Percentiles rank a stretch among this genome's conserved stretches.
Conservation (phyloP, 1,284 basidiomycete genomes). For the Macrocybe sp. region DNA sequence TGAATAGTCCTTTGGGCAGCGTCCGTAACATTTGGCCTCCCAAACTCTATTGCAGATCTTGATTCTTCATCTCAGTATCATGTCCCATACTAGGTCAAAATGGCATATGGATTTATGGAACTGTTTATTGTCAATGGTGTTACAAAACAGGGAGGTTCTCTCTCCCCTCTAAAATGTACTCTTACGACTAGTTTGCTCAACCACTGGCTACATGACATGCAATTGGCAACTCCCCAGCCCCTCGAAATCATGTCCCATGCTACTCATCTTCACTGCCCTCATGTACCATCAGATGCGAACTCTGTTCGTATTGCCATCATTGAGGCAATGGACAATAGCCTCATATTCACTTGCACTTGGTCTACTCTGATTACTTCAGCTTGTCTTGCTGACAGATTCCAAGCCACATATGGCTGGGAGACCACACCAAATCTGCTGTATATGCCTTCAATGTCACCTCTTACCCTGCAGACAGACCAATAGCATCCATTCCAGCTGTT, state of each 20-base stretch:
- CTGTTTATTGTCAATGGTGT: background rate
- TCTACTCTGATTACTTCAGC: conserved; percentile 5
- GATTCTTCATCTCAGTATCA: background rate
- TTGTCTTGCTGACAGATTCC: conserved; percentile 19
- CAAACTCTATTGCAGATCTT: background rate
- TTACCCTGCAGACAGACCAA: conserved; percentile 5
- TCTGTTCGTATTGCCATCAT: conserved; percentile 14
- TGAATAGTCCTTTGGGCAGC: no score
- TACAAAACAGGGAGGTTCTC: background rate
- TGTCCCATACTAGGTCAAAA: background rate
- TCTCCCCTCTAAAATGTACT: background rate
- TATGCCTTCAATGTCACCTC: conserved; percentile 10
- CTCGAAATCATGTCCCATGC: background rate
- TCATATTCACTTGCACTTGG: conserved; percentile 10
- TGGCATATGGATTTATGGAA: background rate
- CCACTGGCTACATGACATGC: background rate
- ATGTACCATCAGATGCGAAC: no score
- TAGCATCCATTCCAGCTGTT: background rate
- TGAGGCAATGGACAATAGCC: conserved; percentile 22
- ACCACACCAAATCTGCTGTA: conserved; percentile 15
- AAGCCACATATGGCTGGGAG: conserved; percentile 20
- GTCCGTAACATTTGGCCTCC: no score
- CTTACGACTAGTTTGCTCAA: background rate
- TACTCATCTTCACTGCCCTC: background rate
- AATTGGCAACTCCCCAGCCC: background rate